phyloP scores from a whole-genome alignment of 2,329 filamentous ascomycete genomes.

The Sporothrix dimorphospora region DNA sequence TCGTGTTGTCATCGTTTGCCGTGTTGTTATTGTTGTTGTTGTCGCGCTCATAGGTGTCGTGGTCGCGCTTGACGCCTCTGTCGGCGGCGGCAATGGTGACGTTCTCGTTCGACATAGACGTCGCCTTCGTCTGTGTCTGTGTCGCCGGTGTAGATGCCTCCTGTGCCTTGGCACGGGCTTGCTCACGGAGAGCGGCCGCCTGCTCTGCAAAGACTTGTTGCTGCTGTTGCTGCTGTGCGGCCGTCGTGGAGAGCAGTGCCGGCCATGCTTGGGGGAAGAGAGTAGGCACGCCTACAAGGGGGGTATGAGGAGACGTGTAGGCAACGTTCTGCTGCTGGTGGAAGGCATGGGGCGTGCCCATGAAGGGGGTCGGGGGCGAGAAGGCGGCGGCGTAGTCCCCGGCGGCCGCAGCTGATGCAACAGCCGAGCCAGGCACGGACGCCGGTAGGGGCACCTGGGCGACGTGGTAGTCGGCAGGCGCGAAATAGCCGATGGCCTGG shows the following conservation, averaged over 20 bases:
- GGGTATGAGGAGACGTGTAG: background rate
- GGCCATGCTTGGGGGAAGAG: slow-evolving; percentile 2
- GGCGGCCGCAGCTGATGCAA: background rate
- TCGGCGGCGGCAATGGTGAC: background rate
- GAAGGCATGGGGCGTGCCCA: background rate
- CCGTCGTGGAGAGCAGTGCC: background rate
- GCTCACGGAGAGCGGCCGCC: background rate
- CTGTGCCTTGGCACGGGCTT: slow-evolving; percentile 1
- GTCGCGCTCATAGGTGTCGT: slow-evolving; percentile 6
- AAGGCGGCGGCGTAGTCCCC: slow-evolving; percentile 12
- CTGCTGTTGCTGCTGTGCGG: background rate
- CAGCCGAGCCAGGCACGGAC: background rate
- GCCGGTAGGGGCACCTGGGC: slow-evolving; percentile 1
- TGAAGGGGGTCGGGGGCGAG: background rate
- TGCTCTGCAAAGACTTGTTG: slow-evolving; percentile 1
- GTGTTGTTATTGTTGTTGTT: background rate
- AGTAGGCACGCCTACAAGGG: background rate
- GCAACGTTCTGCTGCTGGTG: background rate
- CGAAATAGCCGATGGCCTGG: slow-evolving; percentile 7
- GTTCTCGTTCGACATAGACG: background rate
- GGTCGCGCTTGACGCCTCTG: slow-evolving; percentile 14
- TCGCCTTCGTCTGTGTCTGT: background rate
- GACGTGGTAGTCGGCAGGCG: background rate
- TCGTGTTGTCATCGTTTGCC: background rate
- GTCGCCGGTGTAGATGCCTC: too few species aligned